These are phyloP conservation scores for Quercus alba DNA, from an alignment of 306 rosid species.

Conservation along the genomic window DNA sequence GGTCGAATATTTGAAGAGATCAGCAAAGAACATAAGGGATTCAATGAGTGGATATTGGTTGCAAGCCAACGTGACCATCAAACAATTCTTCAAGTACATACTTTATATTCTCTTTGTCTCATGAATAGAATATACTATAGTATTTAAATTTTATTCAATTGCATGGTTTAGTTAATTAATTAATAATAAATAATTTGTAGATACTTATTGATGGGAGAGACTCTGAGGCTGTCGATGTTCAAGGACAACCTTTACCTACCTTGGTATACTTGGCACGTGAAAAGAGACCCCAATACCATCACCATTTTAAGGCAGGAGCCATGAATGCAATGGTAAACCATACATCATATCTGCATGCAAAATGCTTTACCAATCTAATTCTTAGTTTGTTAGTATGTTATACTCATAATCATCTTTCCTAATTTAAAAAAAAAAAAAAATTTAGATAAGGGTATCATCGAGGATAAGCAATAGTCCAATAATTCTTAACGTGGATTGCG, in stretches of 20 bases:
- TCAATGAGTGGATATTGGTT: neutral
- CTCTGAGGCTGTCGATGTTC: neutral
- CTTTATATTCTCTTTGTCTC: neutral
- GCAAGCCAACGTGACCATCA: neutral
- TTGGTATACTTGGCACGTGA: neutral
- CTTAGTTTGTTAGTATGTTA: neutral
- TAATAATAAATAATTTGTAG: neutral
- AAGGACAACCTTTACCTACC: neutral
- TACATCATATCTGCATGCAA: neutral
- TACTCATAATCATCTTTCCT: neutral
- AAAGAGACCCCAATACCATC: neutral
- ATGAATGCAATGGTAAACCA: neutral
- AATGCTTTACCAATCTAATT: neutral
- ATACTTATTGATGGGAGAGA: neutral
- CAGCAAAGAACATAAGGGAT: neutral
- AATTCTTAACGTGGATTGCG: neutral
- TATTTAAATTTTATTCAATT: neutral
- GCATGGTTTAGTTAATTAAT: neutral
- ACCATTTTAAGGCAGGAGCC: conserved; percentile 10
- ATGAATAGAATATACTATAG: neutral
- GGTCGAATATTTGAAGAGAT: neutral
- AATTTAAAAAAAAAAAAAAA: neutral
- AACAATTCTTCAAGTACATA: neutral
- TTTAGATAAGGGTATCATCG: neutral
- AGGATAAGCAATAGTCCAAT: neutral